A percentile compares a stretch with the other conserved stretches of the same genome.
phyloP scores from a whole-genome alignment of 352 stramenopile genomes.

The Phytopythium aichiense region DNA sequence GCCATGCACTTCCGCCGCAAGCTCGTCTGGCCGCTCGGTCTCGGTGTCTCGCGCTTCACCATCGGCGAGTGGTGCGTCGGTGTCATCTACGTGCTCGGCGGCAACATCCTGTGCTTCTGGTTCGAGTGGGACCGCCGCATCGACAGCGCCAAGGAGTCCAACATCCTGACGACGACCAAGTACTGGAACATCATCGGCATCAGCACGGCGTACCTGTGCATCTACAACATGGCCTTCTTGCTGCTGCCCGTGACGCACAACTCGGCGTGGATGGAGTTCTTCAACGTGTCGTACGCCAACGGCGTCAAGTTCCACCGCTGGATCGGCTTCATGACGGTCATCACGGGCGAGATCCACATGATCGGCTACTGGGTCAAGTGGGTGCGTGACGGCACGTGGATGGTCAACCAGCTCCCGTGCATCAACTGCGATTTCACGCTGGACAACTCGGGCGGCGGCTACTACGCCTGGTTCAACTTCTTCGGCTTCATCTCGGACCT shows the following conservation, averaged over 20 bases:
- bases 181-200: conserved; percentile 57
- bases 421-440: conserved; percentile 40
- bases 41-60: conserved; percentile 37
- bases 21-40: conserved; percentile 27
- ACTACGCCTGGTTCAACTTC: conserved; percentile 64
- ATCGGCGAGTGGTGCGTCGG: conserved; percentile 58
- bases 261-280: conserved; percentile 64
- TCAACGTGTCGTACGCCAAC: conserved; percentile 58
- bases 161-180: conserved; percentile 42
- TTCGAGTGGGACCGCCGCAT: conserved; percentile 51
- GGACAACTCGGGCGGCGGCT: conserved; percentile 33
- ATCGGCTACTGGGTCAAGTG: conserved; percentile 47
- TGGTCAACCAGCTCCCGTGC: conserved; percentile 44
- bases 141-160: conserved; percentile 18
- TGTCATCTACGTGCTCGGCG: conserved; percentile 46
- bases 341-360: conserved; percentile 44
- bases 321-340: conserved; percentile 53
- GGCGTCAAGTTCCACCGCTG: conserved; percentile 60
- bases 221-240: conserved; percentile 77
- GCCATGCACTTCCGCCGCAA: conserved; percentile 51
- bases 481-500: conserved; percentile 47
- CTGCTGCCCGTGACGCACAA: conserved; percentile 54
- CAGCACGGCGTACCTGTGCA: conserved; percentile 42
- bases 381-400: conserved; percentile 35
- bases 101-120: conserved; percentile 58